Percentiles rank a stretch among this genome's conserved stretches.
These are phyloP conservation scores for Myxozyma vanderwaltii DNA, from an alignment of 805 yeast genomes.

Conservation along the genomic window DNA sequence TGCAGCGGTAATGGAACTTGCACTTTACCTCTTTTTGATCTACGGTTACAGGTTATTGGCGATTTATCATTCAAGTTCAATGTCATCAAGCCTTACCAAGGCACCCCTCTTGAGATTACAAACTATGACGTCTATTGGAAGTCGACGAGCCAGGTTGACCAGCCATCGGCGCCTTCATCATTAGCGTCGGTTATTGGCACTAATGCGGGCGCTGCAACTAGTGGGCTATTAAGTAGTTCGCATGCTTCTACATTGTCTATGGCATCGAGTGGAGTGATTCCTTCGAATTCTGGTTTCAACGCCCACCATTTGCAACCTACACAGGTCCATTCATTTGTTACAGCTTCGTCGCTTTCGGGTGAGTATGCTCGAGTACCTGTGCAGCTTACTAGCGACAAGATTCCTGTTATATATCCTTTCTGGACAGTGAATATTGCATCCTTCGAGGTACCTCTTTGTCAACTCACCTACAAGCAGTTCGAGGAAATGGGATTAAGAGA, in stretches of 20 bases:
- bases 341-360: constrained; percentile 88
- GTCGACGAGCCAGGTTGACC: constrained; percentile 63
- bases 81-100: constrained; percentile 85
- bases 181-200: constrained; percentile 21
- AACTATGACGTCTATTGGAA: constrained; percentile 98
- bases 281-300: constrained; percentile 4
- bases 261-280: constrained; percentile 3
- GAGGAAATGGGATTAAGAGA: constrained; percentile 14
- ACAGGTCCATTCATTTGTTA: constrained; percentile 68
- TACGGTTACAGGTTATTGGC: constrained; percentile 79
- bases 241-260: constrained; percentile 5
- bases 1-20: constrained; percentile 42
- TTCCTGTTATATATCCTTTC: constrained; percentile 76
- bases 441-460: constrained; percentile 61
- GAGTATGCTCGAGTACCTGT: constrained; percentile 70
- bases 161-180: constrained; percentile 25
- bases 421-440: constrained; percentile 38
- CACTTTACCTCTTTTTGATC: constrained; percentile 76
- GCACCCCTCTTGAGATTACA: constrained; percentile 79
- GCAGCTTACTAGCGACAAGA: constrained; percentile 76
- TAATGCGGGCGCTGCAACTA: not conserved
- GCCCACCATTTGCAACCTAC: constrained; percentile 33
- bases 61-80: constrained; percentile 75
- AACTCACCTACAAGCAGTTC: constrained; percentile 49
- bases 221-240: constrained; percentile 6